phyloP scores from a whole-genome alignment of 352 stramenopile species.

The Peronospora belbahrii region DNA sequence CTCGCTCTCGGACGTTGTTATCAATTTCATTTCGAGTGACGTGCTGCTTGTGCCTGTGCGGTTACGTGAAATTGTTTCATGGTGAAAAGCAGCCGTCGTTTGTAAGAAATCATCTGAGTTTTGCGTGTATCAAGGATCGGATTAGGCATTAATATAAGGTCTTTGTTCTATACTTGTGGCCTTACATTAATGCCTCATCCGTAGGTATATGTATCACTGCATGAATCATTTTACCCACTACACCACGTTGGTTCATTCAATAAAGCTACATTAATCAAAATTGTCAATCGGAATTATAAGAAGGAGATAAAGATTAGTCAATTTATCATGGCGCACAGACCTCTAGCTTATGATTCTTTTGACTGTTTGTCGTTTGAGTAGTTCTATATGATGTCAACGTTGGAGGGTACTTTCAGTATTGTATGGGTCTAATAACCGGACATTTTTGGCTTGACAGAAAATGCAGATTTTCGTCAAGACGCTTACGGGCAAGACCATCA shows the following conservation, averaged over 20 bases:
- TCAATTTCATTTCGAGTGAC: slow-evolving; percentile 19
- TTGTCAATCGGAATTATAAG: not conserved
- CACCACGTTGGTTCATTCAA: slow-evolving; percentile 11
- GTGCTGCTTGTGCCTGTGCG: slow-evolving; percentile 2
- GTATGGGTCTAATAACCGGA: slow-evolving; percentile 12
- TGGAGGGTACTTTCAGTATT: slow-evolving; percentile 1
- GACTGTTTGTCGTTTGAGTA: slow-evolving; percentile 1
- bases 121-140: slow-evolving; percentile 84
- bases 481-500: slow-evolving; percentile 99
- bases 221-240: slow-evolving; percentile 31
- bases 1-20: slow-evolving; percentile 16
- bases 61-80: not conserved
- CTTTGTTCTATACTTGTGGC: slow-evolving; percentile 3
- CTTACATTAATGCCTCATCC: slow-evolving; percentile 33
- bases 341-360: not conserved
- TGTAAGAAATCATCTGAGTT: slow-evolving; percentile 35
- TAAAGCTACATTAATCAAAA: slow-evolving; percentile 2
- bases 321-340: too few species aligned
- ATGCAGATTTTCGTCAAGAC: slow-evolving; percentile 96
- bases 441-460: slow-evolving; percentile 33
- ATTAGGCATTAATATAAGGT: slow-evolving; percentile 25
- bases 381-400: slow-evolving; percentile 4
- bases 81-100: slow-evolving; percentile 20
- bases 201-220: slow-evolving; percentile 84
- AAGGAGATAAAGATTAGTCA: not conserved